Conservation (phyloP, 495 filamentous ascomycete species). For the Talaromyces adpressus region DNA sequence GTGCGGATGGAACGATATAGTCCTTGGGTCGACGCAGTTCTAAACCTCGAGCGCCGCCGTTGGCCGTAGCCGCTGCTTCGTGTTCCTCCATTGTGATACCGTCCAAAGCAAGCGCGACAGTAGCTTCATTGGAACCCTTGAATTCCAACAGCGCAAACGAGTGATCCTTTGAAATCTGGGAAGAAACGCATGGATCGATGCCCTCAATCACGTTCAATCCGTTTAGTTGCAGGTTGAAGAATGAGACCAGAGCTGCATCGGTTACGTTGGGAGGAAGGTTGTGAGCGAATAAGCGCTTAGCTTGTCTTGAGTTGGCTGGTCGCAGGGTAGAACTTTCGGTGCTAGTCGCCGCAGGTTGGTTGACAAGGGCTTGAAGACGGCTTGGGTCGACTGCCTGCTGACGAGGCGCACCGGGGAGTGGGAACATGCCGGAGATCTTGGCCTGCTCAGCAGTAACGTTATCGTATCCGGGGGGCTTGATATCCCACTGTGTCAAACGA, state of each 20-base stretch:
- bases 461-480: conserved; percentile 97
- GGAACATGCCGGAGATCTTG: conserved; percentile 98
- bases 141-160: conserved; percentile 87
- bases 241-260: conserved; percentile 66
- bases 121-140: conserved; percentile 78
- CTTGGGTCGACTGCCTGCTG: conserved; percentile 96
- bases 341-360: conserved; percentile 62
- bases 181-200: conserved; percentile 79
- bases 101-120: conserved; percentile 83
- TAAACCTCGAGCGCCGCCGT: conserved; percentile 55
- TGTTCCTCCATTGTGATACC: conserved; percentile 80
- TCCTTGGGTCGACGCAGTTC: conserved; percentile 89
- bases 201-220: conserved; percentile 83
- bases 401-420: conserved; percentile 87
- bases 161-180: conserved; percentile 70
- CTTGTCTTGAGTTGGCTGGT: conserved; percentile 85
- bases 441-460: conserved; percentile 98
- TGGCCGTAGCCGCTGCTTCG: conserved; percentile 42
- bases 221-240: conserved; percentile 95
- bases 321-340: conserved; percentile 75
- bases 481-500: conserved; percentile 96
- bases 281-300: conserved; percentile 81
- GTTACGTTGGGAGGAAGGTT: conserved; percentile 66
- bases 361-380: conserved; percentile 92
- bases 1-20: conserved; percentile 83